phyloP scores from a whole-genome alignment of 1,139 yeast genomes.

The Sugiyamaella xylanicola region DNA sequence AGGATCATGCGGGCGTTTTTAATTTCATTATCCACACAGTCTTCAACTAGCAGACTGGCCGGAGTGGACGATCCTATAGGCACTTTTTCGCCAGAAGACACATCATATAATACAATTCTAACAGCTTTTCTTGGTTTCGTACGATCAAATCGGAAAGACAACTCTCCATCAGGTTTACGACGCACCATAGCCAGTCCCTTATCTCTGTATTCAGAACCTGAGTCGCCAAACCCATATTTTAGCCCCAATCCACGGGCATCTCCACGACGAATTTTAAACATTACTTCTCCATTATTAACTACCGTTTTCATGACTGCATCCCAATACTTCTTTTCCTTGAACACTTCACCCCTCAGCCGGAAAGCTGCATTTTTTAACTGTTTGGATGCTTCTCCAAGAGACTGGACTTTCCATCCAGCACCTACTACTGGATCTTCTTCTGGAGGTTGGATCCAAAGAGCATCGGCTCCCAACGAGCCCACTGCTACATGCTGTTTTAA shows the following conservation, averaged over 20 bases:
- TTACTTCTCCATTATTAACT: constrained; percentile 65
- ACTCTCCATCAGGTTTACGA: constrained; percentile 41
- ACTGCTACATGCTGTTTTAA: constrained; percentile 73
- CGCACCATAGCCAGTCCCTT: constrained; percentile 73
- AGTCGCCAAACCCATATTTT: constrained; percentile 87
- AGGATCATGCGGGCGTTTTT: constrained; percentile 59
- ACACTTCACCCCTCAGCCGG: constrained; percentile 56
- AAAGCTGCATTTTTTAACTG: constrained; percentile 56
- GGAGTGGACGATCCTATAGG: constrained; percentile 31
- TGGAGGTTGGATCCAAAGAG: constrained; percentile 37
- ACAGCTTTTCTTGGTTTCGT: constrained; percentile 42
- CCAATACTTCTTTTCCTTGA: constrained; percentile 77
- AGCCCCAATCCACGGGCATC: constrained; percentile 64
- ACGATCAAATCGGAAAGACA: constrained; percentile 40
- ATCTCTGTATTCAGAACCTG: constrained; percentile 77
- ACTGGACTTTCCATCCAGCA: constrained; percentile 84
- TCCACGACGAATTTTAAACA: constrained; percentile 66
- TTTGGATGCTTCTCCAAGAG: constrained; percentile 58
- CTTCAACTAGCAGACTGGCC: constrained; percentile 18
- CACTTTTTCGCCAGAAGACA: constrained; percentile 33
- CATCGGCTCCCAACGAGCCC: constrained; percentile 76
- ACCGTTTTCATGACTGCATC: constrained; percentile 55
- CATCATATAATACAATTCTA: constrained; percentile 43
- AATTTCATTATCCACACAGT: constrained; percentile 36
- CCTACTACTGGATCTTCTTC: constrained; percentile 53